Conservation (phyloP, 441 rosid genomes). For the Viola pubescens region DNA sequence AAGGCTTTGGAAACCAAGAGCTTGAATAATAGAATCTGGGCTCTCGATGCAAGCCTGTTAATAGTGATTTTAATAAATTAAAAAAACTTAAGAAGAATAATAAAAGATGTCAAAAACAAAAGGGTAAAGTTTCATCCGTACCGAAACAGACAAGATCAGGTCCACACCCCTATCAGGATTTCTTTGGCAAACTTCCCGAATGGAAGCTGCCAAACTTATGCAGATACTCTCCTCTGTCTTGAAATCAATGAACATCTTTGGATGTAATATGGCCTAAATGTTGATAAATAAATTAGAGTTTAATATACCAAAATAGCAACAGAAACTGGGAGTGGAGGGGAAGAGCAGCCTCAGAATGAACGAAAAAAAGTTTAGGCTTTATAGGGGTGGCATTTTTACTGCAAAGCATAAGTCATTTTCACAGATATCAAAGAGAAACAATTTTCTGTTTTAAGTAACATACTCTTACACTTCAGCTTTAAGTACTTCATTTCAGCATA, state of each 20-base stretch:
- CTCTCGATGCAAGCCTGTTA: conserved; percentile 85
- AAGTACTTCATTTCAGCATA: no score
- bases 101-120: conserved; percentile 16
- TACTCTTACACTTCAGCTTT: no score
- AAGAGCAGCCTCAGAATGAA: no score
- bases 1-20: conserved; percentile 92
- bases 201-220: conserved; percentile 74
- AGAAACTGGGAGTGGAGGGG: neutral
- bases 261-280: conserved; percentile 60
- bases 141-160: conserved; percentile 90
- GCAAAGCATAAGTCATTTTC: no score
- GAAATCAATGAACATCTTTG: conserved; percentile 48
- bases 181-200: conserved; percentile 71
- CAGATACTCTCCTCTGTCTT: conserved; percentile 54
- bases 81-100: conserved; percentile 13
- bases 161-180: conserved; percentile 98
- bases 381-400: no score
- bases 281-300: conserved; percentile 20
- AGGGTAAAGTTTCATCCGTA: conserved; percentile 28
- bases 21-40: conserved; percentile 58
- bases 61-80: conserved; percentile 6
- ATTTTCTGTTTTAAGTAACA: no score
- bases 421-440: no score
- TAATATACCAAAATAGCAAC: conserved; percentile 8
- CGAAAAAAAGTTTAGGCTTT: no score